Conservation (phyloP, 345 rosid genomes). For the Rhodamnia argentea region DNA sequence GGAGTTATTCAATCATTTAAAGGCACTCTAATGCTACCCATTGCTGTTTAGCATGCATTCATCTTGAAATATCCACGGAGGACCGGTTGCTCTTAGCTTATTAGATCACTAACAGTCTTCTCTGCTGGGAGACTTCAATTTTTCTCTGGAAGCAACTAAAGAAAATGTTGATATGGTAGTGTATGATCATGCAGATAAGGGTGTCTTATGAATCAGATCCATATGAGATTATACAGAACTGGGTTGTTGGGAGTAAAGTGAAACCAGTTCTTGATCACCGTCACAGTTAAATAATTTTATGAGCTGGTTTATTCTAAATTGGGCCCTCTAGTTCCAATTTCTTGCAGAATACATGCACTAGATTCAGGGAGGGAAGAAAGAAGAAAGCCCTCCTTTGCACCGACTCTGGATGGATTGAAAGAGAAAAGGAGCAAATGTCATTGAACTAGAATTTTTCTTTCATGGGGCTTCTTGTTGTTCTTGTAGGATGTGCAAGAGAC, state of each 20-base stretch:
- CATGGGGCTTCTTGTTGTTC: neutral
- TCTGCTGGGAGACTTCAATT: neutral
- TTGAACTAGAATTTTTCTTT: neutral
- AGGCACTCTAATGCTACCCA: neutral
- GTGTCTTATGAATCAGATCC: neutral
- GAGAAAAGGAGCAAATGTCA: neutral
- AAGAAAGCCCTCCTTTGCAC: neutral
- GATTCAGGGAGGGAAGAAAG: neutral
- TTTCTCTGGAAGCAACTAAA: neutral
- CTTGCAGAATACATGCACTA: neutral
- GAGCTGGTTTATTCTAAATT: neutral
- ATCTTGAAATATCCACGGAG: neutral
- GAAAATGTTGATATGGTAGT: neutral
- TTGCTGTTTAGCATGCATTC: neutral
- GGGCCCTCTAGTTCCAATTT: neutral
- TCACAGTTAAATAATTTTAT: neutral
- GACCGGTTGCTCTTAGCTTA: neutral
- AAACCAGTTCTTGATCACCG: neutral
- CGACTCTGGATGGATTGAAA: neutral
- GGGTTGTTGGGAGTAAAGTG: neutral
- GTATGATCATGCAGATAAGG: neutral
- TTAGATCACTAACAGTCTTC: neutral
- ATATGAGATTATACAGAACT: neutral
- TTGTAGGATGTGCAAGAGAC: neutral
- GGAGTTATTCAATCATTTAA: neutral